phyloP scores from a whole-genome alignment of 2,329 filamentous ascomycete species.

The Nothophoma quercina region DNA sequence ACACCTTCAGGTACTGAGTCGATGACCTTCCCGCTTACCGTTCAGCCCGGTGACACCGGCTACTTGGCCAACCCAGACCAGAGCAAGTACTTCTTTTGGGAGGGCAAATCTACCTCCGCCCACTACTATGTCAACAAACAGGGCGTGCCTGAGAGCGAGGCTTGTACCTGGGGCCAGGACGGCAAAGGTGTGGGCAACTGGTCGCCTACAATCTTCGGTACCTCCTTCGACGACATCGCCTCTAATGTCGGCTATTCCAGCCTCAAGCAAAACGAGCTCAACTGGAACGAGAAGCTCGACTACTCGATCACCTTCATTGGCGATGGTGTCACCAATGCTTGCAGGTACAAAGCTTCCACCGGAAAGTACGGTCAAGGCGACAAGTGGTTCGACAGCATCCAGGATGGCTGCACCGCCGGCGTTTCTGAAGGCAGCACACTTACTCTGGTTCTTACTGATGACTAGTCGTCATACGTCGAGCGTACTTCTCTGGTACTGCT shows the following conservation, averaged over 20 bases:
- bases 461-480: slow-evolving; percentile 19
- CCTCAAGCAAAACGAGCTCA: slow-evolving; percentile 84
- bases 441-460: slow-evolving; percentile 38
- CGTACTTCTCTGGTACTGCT: not conserved
- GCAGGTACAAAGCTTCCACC: slow-evolving; percentile 70
- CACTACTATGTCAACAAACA: slow-evolving; percentile 97
- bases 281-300: slow-evolving; percentile 70
- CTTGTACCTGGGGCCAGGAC: slow-evolving; percentile 77
- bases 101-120: slow-evolving; percentile 77
- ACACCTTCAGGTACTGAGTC: slow-evolving; percentile 69
- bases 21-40: slow-evolving; percentile 80
- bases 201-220: slow-evolving; percentile 85
- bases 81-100: slow-evolving; percentile 77
- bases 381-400: slow-evolving; percentile 53
- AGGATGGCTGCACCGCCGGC: slow-evolving; percentile 71
- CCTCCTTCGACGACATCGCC: slow-evolving; percentile 66
- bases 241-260: slow-evolving; percentile 73
- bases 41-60: slow-evolving; percentile 65
- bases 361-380: slow-evolving; percentile 66
- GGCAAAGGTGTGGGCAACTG: slow-evolving; percentile 75
- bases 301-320: slow-evolving; percentile 82
- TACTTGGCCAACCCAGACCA: slow-evolving; percentile 79
- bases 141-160: slow-evolving; percentile 70
- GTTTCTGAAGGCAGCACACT: slow-evolving; percentile 33
- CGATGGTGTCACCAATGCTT: slow-evolving; percentile 61